Conservation (phyloP, 768 basidiomycete genomes). For the Fomitopsis pulvina region DNA sequence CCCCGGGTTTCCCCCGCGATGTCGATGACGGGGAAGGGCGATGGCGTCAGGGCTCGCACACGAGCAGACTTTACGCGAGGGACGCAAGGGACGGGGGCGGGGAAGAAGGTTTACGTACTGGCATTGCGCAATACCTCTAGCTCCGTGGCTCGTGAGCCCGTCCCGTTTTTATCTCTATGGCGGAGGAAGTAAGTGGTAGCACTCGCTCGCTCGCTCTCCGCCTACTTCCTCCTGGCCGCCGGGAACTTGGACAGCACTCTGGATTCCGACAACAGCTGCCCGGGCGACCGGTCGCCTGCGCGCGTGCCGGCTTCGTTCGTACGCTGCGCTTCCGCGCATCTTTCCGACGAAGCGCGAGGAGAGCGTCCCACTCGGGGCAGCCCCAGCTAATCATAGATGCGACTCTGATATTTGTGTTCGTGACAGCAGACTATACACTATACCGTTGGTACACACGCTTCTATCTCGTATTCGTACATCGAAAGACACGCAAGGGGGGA, state of each 20-base stretch:
- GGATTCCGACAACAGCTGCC: no score
- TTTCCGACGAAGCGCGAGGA: background rate
- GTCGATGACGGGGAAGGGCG: no score
- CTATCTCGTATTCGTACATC: constrained; percentile 13
- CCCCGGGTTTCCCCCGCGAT: no score
- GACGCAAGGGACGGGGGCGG: background rate
- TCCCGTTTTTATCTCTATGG: background rate
- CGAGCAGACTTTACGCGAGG: no score
- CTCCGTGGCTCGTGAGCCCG: background rate
- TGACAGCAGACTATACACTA: constrained; percentile 7
- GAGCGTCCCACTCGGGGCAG: no score
- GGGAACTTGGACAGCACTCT: background rate
- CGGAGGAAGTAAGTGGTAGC: background rate
- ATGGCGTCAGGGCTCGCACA: background rate
- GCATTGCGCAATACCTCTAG: background rate
- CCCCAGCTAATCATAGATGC: background rate
- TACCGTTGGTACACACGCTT: constrained; percentile 8
- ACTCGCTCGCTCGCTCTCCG: background rate
- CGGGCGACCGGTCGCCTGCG: background rate
- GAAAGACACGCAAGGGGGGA: background rate
- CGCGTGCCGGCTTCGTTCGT: no score
- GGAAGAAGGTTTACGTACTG: background rate
- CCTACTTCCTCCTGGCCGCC: background rate
- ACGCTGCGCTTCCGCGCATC: no score
- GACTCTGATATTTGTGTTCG: constrained; percentile 3